Conservation (phyloP, 2,329 filamentous ascomycete genomes). For the Leptographium flavum region DNA sequence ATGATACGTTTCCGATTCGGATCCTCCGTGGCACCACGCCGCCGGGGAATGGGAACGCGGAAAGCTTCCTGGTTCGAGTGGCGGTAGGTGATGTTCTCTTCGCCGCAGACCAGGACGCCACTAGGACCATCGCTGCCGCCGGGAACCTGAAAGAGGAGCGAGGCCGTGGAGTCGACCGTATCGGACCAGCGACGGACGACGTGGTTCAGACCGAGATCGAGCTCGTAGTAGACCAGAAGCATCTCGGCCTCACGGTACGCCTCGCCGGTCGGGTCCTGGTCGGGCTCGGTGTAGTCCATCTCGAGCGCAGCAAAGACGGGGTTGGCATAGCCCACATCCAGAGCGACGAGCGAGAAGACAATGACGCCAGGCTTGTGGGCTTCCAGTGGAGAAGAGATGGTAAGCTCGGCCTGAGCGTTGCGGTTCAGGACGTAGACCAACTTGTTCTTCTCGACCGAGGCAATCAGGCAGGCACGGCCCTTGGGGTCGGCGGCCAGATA, state of each 20-base stretch:
- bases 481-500: slow-evolving; percentile 94
- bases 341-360: slow-evolving; percentile 71
- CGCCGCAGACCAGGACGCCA: slow-evolving; percentile 85
- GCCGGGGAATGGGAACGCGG: slow-evolving; percentile 75
- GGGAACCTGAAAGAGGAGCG: slow-evolving; percentile 86
- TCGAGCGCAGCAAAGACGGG: slow-evolving; percentile 93
- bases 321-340: slow-evolving; percentile 95
- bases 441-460: slow-evolving; percentile 96
- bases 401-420: slow-evolving; percentile 84
- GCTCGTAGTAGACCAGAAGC: slow-evolving; percentile 88
- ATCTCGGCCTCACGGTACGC: slow-evolving; percentile 76
- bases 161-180: slow-evolving; percentile 76
- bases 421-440: slow-evolving; percentile 97
- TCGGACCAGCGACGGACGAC: slow-evolving; percentile 96
- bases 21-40: slow-evolving; percentile 80
- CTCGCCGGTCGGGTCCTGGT: slow-evolving; percentile 78
- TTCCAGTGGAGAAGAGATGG: slow-evolving; percentile 92
- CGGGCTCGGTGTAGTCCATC: slow-evolving; percentile 80
- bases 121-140: slow-evolving; percentile 88
- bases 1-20: slow-evolving; percentile 80
- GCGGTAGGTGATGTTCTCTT: slow-evolving; percentile 92
- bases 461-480: slow-evolving; percentile 85
- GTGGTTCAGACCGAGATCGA: slow-evolving; percentile 92
- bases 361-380: slow-evolving; percentile 87
- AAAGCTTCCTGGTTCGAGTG: slow-evolving; percentile 89